These are phyloP conservation scores for Malus hybrid DNA, from an alignment of 331 rosid species.

Conservation along the genomic window DNA sequence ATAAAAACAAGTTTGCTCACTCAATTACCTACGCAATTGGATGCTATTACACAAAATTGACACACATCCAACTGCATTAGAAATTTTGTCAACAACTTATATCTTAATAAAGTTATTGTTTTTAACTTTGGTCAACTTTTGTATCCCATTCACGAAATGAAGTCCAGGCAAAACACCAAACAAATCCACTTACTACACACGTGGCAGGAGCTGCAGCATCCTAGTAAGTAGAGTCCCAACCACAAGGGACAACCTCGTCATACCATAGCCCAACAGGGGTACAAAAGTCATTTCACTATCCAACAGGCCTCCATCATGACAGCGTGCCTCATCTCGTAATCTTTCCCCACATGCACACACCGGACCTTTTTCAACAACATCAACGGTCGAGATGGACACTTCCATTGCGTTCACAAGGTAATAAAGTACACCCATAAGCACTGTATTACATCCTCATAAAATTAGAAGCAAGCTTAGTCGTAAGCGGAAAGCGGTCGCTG, in stretches of 20 bases:
- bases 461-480: background rate
- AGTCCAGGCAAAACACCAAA: no score
- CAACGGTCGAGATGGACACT: background rate
- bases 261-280: background rate
- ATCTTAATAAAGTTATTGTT: no score
- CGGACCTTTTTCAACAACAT: no score
- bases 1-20: no score
- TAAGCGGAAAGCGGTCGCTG: background rate
- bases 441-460: background rate
- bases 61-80: no score
- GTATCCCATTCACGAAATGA: no score
- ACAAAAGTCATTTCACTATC: background rate
- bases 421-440: background rate
- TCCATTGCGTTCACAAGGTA: background rate
- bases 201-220: background rate
- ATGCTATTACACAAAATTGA: no score
- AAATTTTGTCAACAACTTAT: no score
- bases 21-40: no score
- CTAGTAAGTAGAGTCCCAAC: background rate
- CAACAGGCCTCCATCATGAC: conserved; percentile 11
- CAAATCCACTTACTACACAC: background rate
- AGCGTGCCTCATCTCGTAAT: conserved; percentile 15
- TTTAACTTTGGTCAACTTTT: no score
- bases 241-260: background rate
- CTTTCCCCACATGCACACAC: conserved; percentile 3